Percentiles rank a stretch among this genome's conserved stretches.
phyloP scores from a whole-genome alignment of 2,329 filamentous ascomycete genomes.

The Alternaria infectoria region DNA sequence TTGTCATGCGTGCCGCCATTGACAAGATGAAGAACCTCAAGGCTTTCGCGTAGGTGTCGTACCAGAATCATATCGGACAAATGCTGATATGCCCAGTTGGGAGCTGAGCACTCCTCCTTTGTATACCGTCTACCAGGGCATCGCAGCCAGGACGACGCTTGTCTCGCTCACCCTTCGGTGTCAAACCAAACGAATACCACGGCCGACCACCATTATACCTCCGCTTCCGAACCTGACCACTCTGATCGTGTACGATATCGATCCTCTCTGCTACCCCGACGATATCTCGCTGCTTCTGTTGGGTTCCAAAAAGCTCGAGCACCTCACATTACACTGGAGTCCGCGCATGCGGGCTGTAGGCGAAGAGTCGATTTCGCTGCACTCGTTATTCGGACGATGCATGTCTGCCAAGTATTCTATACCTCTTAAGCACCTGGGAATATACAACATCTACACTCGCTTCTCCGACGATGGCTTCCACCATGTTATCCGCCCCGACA shows the following conservation, averaged over 20 bases:
- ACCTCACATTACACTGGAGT: slow-evolving; percentile 65
- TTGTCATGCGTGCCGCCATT: slow-evolving; percentile 63
- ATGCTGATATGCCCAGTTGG: slow-evolving; percentile 55
- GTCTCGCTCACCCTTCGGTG: slow-evolving; percentile 63
- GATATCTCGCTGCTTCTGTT: slow-evolving; percentile 64
- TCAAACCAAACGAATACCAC: slow-evolving; percentile 61
- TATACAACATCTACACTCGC: slow-evolving; percentile 65
- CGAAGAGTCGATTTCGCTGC: slow-evolving; percentile 63
- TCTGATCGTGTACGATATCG: slow-evolving; percentile 64
- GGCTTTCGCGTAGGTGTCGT: slow-evolving; percentile 56
- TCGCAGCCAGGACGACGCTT: slow-evolving; percentile 56
- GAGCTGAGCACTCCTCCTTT: slow-evolving; percentile 66
- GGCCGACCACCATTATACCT: slow-evolving; percentile 63
- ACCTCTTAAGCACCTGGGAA: slow-evolving; percentile 56
- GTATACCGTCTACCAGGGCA: slow-evolving; percentile 63
- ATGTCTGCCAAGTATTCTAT: slow-evolving; percentile 56
- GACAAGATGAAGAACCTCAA: slow-evolving; percentile 64
- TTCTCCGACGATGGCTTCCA: slow-evolving; percentile 56
- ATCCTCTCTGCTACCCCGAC: slow-evolving; percentile 69
- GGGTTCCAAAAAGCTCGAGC: slow-evolving; percentile 60
- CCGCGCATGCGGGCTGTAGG: slow-evolving; percentile 66
- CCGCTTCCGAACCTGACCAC: slow-evolving; percentile 61
- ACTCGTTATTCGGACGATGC: slow-evolving; percentile 63
- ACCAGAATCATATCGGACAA: not conserved
- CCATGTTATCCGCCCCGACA: slow-evolving; percentile 50